Base-by-base conservation (phyloP, 495 filamentous ascomycete species). In the Amniculicola lignicola region DNA sequence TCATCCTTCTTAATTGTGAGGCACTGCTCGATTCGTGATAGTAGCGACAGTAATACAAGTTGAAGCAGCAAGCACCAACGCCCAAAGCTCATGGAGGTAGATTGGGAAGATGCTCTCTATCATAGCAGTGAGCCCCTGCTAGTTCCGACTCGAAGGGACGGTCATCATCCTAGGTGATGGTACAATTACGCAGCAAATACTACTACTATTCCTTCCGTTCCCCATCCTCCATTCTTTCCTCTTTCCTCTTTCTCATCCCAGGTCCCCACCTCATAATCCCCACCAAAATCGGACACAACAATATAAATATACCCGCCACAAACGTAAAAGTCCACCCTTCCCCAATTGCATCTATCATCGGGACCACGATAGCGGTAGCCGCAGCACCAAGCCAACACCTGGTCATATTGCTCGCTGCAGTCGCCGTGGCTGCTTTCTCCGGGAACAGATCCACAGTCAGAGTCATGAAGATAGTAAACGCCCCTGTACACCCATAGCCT, bases 311-410 rank as follows among this genome's bases (percentile, higher is more conserved):
- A 1, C 75, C 53, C 0, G 75, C 80, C 43, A 88, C 69, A 36
- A 90, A 77, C 0, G 83, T 89, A 66, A 82, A 88, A 15, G 79
- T 79, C 83, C 84, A 88, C 0, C 86, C 85, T 4, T 73, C 66
- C 0, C 86, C 87, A 71, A 89, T 80, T 0, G 69, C 77, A 24
- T 77, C 67, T 21, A 85, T 73, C 80, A 89, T 84, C 1, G 83
- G 82, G 44, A 81, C 73, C 46, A 89, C 79, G 9, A 79, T 68
- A 1, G 83, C 86, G n/a, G 82, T 84, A 0, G 79, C 80, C 0
- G 73, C 85, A 1, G 86, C 86, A 1, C 86, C 86, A 2, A 89
- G 67, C 45, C 85, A 59, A 61, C 85, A 89, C 5, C 87, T 72
- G 0, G 79, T 77, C 12, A 90, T 66, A 61, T 89, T 89, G 53